Evolutionary conservation across 1,284 basidiomycete genomes (phyloP).

Genomic region (Coriolopsis trogii): DNA sequence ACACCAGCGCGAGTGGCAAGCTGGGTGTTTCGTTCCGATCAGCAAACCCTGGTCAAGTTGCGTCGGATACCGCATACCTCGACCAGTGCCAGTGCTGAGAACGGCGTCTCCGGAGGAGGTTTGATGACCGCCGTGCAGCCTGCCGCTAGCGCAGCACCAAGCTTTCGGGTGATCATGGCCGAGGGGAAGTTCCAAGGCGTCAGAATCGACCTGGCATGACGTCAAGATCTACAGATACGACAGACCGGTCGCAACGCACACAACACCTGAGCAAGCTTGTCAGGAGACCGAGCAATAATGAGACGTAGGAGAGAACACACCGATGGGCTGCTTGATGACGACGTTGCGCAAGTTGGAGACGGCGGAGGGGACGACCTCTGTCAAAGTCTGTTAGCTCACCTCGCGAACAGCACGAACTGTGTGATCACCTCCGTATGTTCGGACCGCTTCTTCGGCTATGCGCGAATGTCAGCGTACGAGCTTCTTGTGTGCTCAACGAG

Average conservation of each 20-base stretch:
- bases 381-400: neutral
- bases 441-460: constrained; percentile 86
- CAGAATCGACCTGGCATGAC: constrained; percentile 60
- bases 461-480: neutral
- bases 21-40: constrained; percentile 41
- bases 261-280: constrained; percentile 47
- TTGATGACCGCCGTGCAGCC: constrained; percentile 98
- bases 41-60: neutral
- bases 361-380: constrained; percentile 84
- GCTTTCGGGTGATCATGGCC: constrained; percentile 91
- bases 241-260: constrained; percentile 43
- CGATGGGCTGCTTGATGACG: constrained; percentile 94
- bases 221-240: neutral
- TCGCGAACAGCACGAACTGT: neutral
- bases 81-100: constrained; percentile 86
- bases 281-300: neutral
- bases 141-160: constrained; percentile 89
- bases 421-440: constrained; percentile 73
- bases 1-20: constrained; percentile 87
- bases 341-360: constrained; percentile 79
- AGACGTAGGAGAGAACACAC: constrained; percentile 43
- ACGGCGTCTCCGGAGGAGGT: constrained; percentile 95
- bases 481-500: too few relatives aligned
- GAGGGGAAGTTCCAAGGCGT: constrained; percentile 95
- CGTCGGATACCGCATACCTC: constrained; percentile 54